Evolutionary conservation across 495 filamentous ascomycete genomes (phyloP).

Genomic region (Penicillium longicatenatum): DNA sequence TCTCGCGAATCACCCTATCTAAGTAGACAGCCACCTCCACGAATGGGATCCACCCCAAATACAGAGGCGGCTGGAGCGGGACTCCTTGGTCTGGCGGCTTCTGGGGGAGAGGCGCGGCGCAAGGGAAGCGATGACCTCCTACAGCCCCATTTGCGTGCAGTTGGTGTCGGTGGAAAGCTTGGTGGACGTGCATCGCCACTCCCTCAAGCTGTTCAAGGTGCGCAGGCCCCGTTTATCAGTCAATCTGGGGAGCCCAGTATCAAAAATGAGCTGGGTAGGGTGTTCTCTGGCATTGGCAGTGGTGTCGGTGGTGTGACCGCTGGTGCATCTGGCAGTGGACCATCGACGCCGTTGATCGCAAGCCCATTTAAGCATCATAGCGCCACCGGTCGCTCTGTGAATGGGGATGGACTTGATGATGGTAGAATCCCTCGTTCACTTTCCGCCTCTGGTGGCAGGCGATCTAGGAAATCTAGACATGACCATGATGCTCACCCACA

Average conservation of each 20-base stretch:
- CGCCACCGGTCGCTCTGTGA: constrained; percentile 34
- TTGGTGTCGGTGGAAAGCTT: constrained; percentile 48
- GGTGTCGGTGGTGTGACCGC: constrained; percentile 69
- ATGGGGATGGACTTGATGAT: constrained; percentile 36
- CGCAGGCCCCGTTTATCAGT: constrained; percentile 74
- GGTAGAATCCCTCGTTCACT: constrained; percentile 46
- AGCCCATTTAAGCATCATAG: constrained; percentile 58
- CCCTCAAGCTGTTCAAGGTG: constrained; percentile 90
- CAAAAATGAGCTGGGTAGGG: constrained; percentile 87
- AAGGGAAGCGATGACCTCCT: constrained; percentile 62
- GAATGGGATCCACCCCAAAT: constrained; percentile 26
- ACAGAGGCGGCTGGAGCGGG: constrained; percentile 22
- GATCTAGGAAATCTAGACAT: constrained; percentile 55
- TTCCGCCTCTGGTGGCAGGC: constrained; percentile 56
- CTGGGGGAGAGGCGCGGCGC: constrained; percentile 41
- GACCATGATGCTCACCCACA: constrained; percentile 26
- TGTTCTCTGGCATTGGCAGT: constrained; percentile 89
- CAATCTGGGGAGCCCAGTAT: constrained; percentile 79
- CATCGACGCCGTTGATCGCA: constrained; percentile 55
- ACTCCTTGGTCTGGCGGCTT: constrained; percentile 28
- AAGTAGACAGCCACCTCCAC: constrained; percentile 35
- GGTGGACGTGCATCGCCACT: constrained; percentile 70
- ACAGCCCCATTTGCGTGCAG: constrained; percentile 47
- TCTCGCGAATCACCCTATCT: constrained; percentile 40
- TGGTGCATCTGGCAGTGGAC: constrained; percentile 53